Base-by-base conservation (phyloP, 331 rosid genomes). In the Pyrus hybrid region DNA sequence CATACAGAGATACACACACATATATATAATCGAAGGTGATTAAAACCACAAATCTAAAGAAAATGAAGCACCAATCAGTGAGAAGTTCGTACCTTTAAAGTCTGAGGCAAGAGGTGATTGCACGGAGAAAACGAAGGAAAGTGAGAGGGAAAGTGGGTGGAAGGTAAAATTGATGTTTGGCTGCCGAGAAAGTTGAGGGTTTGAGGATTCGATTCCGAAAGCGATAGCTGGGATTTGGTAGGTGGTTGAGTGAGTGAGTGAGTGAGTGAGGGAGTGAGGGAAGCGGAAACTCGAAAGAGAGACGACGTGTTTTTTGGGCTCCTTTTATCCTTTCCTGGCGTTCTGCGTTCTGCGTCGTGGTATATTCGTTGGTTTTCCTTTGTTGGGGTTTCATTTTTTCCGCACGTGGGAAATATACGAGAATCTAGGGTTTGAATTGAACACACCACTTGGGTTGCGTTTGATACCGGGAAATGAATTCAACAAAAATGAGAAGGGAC, bases 241-340 rank as follows among this genome's bases (percentile, higher is more conserved):
- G 45, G 45, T 9, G 45, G 13, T 13, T 32, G 66, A 51, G 62
- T 49, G 25, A 13, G 74, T 8, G 65, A 51, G 33, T 33, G 23
- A 33, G 74, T 23, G 72, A 68, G 75, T 26, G 25, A 28, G 25
- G n/a, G n/a, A n/a, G n/a, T 22, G 26, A 61, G 68, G 26, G 58
- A 72, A 49, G 76, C 68, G 76, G 68, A 72, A 56, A 58, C 41
- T 33, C 76, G 68, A 10, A 72, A 72, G n/a, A 13, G 23, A 17
- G 67, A 22, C 49, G 65, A 5, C 13, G 6, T 30, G 54, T 1
- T 20, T 1, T 30, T 16, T 8, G 68, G 21, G 3, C 21, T 14
- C 14, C 0, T 16, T 29, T 0, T 29, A 21, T 4, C 5, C 4
- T 26, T 25, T 7, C 7, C 13, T 0, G 45, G 47, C 8, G 68